Percentiles rank a stretch among this genome's conserved stretches.
These are phyloP conservation scores for Calonectria pseudoreteaudii DNA, from an alignment of 2,329 filamentous ascomycete genomes.

Conservation along the genomic window DNA sequence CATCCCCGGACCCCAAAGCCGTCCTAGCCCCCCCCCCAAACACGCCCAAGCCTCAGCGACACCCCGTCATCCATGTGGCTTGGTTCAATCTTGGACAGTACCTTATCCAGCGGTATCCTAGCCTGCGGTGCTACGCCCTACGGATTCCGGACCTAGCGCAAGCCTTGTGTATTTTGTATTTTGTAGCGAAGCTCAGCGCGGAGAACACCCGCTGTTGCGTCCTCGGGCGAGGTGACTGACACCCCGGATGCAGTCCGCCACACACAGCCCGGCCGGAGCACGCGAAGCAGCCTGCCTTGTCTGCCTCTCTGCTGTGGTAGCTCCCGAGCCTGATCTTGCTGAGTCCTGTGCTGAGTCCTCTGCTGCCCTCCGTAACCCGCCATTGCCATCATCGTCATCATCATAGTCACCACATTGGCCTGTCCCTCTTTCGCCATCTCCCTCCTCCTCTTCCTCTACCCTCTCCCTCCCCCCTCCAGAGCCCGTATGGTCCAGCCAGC, in stretches of 20 bases:
- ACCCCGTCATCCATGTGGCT: slow-evolving; percentile 28
- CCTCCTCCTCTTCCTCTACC: neutral
- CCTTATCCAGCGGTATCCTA: slow-evolving; percentile 4
- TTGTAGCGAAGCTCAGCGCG: neutral
- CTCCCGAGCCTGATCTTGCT: slow-evolving; percentile 43
- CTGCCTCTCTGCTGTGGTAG: slow-evolving; percentile 21
- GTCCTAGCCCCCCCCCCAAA: neutral
- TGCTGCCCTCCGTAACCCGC: slow-evolving; percentile 33
- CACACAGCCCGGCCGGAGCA: slow-evolving; percentile 5
- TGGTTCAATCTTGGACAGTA: slow-evolving; percentile 8
- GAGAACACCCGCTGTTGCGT: neutral
- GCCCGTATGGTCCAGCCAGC: neutral
- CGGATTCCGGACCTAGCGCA: neutral
- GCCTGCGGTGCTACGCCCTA: neutral
- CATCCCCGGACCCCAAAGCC: neutral
- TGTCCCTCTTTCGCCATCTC: slow-evolving; percentile 14
- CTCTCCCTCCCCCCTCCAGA: neutral
- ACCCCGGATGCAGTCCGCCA: neutral
- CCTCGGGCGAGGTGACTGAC: neutral
- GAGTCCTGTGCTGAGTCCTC: slow-evolving; percentile 32
- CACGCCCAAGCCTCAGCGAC: slow-evolving; percentile 9
- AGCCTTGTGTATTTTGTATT: neutral
- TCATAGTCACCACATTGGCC: neutral
- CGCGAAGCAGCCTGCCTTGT: neutral
- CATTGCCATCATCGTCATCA: slow-evolving; percentile 19